A percentile compares a stretch with the other conserved stretches of the same genome.
These are phyloP conservation scores for Trypanosomatidae sp. DNA, from an alignment of 208 protist species.

Conservation along the genomic window DNA sequence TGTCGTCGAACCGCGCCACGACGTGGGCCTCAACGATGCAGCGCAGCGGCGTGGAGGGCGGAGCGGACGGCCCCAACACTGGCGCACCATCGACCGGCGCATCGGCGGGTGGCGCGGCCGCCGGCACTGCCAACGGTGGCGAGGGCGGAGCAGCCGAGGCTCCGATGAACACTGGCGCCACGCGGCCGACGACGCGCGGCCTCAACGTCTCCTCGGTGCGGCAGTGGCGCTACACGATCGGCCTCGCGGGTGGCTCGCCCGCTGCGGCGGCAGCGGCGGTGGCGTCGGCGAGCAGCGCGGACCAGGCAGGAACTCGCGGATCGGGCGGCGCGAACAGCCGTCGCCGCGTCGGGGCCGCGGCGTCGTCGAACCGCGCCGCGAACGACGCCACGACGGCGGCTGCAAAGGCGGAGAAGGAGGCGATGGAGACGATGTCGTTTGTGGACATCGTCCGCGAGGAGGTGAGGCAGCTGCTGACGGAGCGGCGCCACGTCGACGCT, in stretches of 20 bases:
- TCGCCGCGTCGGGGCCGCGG: too few species aligned
- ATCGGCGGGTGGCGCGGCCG: slow-evolving; percentile 5
- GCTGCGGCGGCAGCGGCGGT: slow-evolving; percentile 7
- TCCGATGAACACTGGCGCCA: slow-evolving; percentile 14
- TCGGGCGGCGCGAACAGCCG: background rate
- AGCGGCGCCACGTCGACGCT: slow-evolving; percentile 64
- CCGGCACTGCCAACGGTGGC: too few species aligned
- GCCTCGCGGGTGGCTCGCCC: slow-evolving; percentile 1
- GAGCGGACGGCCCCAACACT: too few species aligned
- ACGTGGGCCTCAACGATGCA: slow-evolving; percentile 15
- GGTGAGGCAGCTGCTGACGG: slow-evolving; percentile 59
- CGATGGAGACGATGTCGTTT: slow-evolving; percentile 50
- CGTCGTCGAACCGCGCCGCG: too few species aligned
- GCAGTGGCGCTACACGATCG: slow-evolving; percentile 56
- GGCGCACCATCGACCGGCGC: background rate
- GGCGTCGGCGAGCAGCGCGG: background rate
- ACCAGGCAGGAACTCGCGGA: background rate
- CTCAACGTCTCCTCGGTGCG: slow-evolving; percentile 63
- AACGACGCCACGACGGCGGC: too few species aligned
- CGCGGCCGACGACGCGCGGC: slow-evolving; percentile 59
- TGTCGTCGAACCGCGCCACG: slow-evolving; percentile 11
- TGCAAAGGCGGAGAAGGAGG: slow-evolving; percentile 24
- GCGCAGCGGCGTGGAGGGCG: slow-evolving; percentile 6
- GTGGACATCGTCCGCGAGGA: slow-evolving; percentile 72
- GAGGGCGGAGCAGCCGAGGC: too few species aligned